Evolutionary conservation across 352 stramenopile genomes (phyloP), one percentile per base, ranked within the genome.

Genomic region (Phytophthora idaei): DNA sequence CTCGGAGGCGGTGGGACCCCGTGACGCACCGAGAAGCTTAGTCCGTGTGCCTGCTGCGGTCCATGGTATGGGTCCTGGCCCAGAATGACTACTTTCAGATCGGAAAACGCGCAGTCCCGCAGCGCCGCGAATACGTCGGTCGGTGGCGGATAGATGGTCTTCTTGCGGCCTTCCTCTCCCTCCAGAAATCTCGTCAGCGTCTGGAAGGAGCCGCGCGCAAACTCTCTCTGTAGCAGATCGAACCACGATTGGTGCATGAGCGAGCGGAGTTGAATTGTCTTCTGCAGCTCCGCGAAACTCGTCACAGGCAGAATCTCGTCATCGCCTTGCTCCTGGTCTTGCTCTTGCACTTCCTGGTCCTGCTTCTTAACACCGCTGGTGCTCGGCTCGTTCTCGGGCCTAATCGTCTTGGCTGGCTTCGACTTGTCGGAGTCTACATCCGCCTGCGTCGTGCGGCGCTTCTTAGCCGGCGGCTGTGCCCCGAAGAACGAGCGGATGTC

Each of bases 41-140:
- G 71, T 0, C 91, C 91, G 32, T 97, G 90, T 12, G 91, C 91
- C 61, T 97, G 90, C 4, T 78, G 76, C 1, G 86, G 85, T 6
- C 90, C 90, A 56, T 97, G 90, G 73, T 97, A 97, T 41, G 90
- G 90, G 52, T 98, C 90, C 73, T 98, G 95, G 3, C 95, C 95
- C 6, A 98, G 66, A 68, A 98, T 98, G 6, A 98, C 93, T 39
- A 98, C 90, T 68, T 97, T 97, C 39, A 98, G 73, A 17, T 82
- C 76, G 10, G 89, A 75, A 49, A 98, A 89, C 9, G 87, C 77
- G 58, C 81, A 97, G 25, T 97, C 77, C 65, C 97, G 93, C 48
- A 98, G 76, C 14, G 93, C 83, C 2, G 90, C 81, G 75, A 98
- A 98, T 10, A 98, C 78, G 45, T 98, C 82, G 12, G 82, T 55